phyloP scores from a whole-genome alignment of 2,329 filamentous ascomycete species.

The Phialophora verrucosa region DNA sequence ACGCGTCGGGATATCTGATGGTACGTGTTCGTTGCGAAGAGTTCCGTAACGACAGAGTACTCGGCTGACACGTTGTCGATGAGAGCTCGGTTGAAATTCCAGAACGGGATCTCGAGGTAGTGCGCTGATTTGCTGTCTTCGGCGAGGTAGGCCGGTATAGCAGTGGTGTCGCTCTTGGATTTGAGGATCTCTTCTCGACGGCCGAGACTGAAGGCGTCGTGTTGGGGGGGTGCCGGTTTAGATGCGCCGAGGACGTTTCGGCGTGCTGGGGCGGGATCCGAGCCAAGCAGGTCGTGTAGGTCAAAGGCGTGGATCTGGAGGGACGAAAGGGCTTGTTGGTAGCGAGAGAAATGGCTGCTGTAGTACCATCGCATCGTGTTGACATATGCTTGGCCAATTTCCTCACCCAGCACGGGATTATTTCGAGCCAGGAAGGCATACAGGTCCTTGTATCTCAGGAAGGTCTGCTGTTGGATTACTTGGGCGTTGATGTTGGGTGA shows the following conservation, averaged over 20 bases:
- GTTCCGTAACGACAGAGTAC: conserved; percentile 89
- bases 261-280: conserved; percentile 74
- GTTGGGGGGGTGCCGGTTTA: conserved; percentile 52
- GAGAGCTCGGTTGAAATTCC: conserved; percentile 91
- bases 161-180: conserved; percentile 68
- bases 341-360: conserved; percentile 84
- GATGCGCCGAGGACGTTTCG: conserved; percentile 48
- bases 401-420: conserved; percentile 80
- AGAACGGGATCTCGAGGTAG: conserved; percentile 87
- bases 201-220: conserved; percentile 89
- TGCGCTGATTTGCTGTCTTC: conserved; percentile 87
- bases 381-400: conserved; percentile 91
- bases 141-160: conserved; percentile 84
- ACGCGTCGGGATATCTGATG: conserved; percentile 82
- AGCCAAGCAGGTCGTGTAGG: conserved; percentile 79
- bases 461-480: conserved; percentile 91
- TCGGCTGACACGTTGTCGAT: conserved; percentile 94
- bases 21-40: conserved; percentile 78
- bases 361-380: conserved; percentile 99
- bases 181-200: conserved; percentile 82
- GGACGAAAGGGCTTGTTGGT: conserved; percentile 81
- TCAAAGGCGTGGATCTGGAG: conserved; percentile 83
- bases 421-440: conserved; percentile 84
- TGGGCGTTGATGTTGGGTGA: conserved; percentile 97
- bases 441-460: conserved; percentile 85